Percentiles rank a stretch among this genome's conserved stretches.
These are phyloP conservation scores for Coemansia umbellata DNA, from an alignment of 192 early-diverging fungal genomes.

Conservation along the genomic window DNA sequence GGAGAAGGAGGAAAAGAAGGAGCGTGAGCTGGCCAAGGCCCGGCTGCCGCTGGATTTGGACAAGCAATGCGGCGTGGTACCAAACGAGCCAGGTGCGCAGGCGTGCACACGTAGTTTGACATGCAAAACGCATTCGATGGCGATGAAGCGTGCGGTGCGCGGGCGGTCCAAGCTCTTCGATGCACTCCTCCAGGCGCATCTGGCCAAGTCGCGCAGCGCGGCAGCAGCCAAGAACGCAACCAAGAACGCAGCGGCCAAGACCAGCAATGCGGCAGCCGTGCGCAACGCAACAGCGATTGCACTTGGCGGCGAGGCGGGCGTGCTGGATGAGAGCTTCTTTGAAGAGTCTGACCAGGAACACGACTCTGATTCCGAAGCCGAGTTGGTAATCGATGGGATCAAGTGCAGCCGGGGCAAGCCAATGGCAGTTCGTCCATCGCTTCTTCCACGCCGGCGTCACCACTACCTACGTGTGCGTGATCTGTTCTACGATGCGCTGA, in stretches of 20 bases:
- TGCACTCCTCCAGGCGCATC: slow-evolving; percentile 65
- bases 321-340: slow-evolving; percentile 38
- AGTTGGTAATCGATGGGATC: slow-evolving; percentile 61
- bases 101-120: slow-evolving; percentile 86
- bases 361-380: slow-evolving; percentile 51
- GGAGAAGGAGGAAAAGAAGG: slow-evolving; percentile 55
- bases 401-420: slow-evolving; percentile 60
- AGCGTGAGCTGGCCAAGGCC: slow-evolving; percentile 41
- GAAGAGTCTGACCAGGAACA: slow-evolving; percentile 71
- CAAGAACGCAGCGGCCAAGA: slow-evolving; percentile 43
- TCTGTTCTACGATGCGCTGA: slow-evolving; percentile 64
- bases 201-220: slow-evolving; percentile 70
- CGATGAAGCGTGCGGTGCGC: slow-evolving; percentile 74
- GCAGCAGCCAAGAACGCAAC: slow-evolving; percentile 43
- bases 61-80: slow-evolving; percentile 81
- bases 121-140: slow-evolving; percentile 94
- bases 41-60: slow-evolving; percentile 80
- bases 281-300: slow-evolving; percentile 47
- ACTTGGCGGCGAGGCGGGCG: slow-evolving; percentile 56
- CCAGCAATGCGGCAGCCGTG: slow-evolving; percentile 37
- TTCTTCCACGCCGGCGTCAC: slow-evolving; percentile 57
- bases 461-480: slow-evolving; percentile 62
- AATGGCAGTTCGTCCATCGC: slow-evolving; percentile 53
- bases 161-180: slow-evolving; percentile 86
- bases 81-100: slow-evolving; percentile 48